Evolutionary conservation across 345 rosid genomes (phyloP).

Genomic region (Salix arbutifolia): DNA sequence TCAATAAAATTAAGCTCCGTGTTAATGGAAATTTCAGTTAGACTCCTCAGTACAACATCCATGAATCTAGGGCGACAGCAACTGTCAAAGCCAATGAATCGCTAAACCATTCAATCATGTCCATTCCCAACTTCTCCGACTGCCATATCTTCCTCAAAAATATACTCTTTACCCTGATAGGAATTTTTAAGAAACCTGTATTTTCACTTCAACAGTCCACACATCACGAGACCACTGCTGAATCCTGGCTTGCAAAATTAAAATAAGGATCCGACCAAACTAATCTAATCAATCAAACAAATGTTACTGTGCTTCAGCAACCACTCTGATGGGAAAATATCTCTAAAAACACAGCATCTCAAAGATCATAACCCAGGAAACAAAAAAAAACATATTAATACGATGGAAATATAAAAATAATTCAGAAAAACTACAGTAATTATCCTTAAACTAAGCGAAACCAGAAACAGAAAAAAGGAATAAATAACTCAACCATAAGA

Average conservation of each 20-base stretch:
- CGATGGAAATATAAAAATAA: neutral
- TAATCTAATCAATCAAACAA: neutral
- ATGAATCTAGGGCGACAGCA: constrained; percentile 16
- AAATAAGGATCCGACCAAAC: constrained; percentile 7
- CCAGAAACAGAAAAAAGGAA: neutral
- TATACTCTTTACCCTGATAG: constrained; percentile 5
- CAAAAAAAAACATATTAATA: constrained; percentile 30
- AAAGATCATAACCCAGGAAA: constrained; percentile 35
- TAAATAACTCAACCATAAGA: neutral
- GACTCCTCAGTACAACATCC: neutral
- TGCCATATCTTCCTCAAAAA: constrained; percentile 6
- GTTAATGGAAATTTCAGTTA: neutral
- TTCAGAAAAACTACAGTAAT: neutral
- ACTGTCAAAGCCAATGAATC: constrained; percentile 5
- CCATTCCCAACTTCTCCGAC: neutral
- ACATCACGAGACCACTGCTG: constrained; percentile 17
- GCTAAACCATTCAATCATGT: constrained; percentile 16
- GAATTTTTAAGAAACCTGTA: constrained; percentile 10
- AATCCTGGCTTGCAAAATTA: constrained; percentile 24
- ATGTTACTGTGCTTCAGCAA: constrained; percentile 39
- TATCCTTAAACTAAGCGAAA: neutral
- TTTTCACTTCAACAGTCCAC: constrained; percentile 24
- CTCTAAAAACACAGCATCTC: constrained; percentile 50
- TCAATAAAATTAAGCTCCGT: constrained; percentile 7
- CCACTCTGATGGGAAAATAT: constrained; percentile 42